These are phyloP conservation scores for Coffea eugenioides DNA, from an alignment of 257 asterid genomes.

Conservation along the genomic window DNA sequence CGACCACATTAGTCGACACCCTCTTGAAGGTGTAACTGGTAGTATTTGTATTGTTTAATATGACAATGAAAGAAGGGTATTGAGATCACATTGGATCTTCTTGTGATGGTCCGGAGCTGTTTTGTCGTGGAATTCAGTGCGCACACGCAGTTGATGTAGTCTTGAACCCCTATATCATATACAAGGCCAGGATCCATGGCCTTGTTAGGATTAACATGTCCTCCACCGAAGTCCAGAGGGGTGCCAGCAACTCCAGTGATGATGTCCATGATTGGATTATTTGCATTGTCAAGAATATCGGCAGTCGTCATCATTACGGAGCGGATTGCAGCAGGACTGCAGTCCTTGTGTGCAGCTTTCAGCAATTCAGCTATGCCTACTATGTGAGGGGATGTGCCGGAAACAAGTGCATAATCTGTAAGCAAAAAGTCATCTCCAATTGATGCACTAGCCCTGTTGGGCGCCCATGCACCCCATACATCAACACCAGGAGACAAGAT, in stretches of 20 bases:
- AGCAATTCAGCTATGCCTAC: conserved; percentile 23
- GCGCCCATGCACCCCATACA: conserved; percentile 15
- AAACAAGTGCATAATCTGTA: not conserved
- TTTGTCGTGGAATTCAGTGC: conserved; percentile 10
- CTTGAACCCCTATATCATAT: not conserved
- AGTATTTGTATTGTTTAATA: conserved; percentile 15
- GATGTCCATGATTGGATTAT: conserved; percentile 8
- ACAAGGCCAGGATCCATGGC: conserved; percentile 25
- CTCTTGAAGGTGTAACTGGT: conserved; percentile 20
- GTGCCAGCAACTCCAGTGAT: conserved; percentile 16
- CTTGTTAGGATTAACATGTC: conserved; percentile 19
- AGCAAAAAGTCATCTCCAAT: conserved; percentile 12
- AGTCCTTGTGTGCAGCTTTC: conserved; percentile 15
- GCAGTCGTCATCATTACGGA: conserved; percentile 26
- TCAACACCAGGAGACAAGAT: conserved; percentile 17
- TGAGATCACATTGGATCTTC: conserved; percentile 19
- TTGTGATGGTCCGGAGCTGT: conserved; percentile 18
- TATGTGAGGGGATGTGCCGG: conserved; percentile 23
- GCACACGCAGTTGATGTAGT: conserved; percentile 11
- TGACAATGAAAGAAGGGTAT: conserved; percentile 22
- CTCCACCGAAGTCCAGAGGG: conserved; percentile 22
- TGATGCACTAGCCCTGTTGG: conserved; percentile 10
- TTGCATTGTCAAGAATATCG: conserved; percentile 9
- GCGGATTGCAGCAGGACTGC: conserved; percentile 19
- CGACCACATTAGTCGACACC: conserved; percentile 10